A percentile compares a stretch with the other conserved stretches of the same genome.
Conservation (phyloP, 2,329 filamentous ascomycete species). For the Fusarium mexicanum region DNA sequence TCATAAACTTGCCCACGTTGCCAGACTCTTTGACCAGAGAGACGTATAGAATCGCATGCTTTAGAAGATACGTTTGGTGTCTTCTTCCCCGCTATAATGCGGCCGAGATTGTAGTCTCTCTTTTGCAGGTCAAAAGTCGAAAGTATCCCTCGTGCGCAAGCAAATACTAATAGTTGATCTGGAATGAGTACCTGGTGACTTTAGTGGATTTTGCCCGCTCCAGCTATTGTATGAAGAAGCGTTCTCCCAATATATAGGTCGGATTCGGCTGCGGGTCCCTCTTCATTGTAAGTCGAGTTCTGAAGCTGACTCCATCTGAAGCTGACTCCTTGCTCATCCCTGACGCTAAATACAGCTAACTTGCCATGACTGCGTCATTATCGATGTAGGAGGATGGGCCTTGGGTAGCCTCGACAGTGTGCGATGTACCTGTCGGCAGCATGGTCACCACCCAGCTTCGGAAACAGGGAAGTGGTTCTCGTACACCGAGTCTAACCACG, state of each 20-base stretch:
- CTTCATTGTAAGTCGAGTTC: neutral
- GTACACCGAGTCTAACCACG: neutral
- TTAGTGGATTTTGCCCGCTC: too few relatives aligned
- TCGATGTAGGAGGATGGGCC: fast-evolving
- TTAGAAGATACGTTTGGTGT: too few relatives aligned
- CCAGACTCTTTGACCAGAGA: too few relatives aligned
- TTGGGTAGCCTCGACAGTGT: neutral
- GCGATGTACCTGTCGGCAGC: neutral
- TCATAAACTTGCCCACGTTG: too few relatives aligned
- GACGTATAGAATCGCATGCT: too few relatives aligned
- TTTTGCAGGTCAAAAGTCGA: too few relatives aligned
- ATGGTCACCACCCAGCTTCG: neutral
- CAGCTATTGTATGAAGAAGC: neutral
- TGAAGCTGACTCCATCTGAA: neutral
- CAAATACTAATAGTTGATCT: too few relatives aligned
- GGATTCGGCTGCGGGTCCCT: neutral
- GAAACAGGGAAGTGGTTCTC: neutral
- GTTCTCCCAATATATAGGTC: fast-evolving
- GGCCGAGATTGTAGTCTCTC: too few relatives aligned
- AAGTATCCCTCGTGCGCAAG: too few relatives aligned
- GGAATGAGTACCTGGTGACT: too few relatives aligned
- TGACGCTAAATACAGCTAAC: fast-evolving
- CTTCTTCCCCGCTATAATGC: neutral
- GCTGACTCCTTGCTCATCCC: fast-evolving
- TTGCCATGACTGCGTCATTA: fast-evolving